A percentile compares a stretch with the other conserved stretches of the same genome.
Evolutionary conservation across 441 rosid genomes (phyloP).

Genomic region (Adansonia madagascariensis): DNA sequence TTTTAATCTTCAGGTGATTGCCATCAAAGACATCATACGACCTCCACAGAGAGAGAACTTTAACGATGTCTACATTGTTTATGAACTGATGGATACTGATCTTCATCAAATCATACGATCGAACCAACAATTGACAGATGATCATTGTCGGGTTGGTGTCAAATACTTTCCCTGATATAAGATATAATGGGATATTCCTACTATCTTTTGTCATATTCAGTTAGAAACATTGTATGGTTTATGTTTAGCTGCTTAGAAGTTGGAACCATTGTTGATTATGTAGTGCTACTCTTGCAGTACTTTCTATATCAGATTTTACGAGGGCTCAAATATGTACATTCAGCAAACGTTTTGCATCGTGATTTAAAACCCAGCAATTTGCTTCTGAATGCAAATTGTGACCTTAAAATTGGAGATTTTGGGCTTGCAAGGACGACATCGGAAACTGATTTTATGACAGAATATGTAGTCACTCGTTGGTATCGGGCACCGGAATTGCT

Average conservation of each 20-base stretch:
- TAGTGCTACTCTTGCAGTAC: conserved; percentile 60
- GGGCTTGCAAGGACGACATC: conserved; percentile 98
- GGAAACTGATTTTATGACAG: conserved; percentile 98
- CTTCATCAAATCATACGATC: conserved; percentile 32
- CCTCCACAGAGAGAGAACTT: conserved; percentile 85
- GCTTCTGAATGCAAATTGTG: conserved; percentile 86
- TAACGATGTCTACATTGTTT: conserved; percentile 89
- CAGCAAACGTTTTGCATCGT: conserved; percentile 92
- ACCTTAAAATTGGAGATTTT: conserved; percentile 93
- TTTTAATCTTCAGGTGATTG: conserved; percentile 56
- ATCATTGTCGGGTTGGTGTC: conserved; percentile 82
- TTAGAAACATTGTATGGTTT: not conserved
- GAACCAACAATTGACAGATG: conserved; percentile 69
- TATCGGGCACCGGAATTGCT: conserved; percentile 95
- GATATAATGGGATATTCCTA: conserved; percentile 14
- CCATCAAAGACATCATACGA: conserved; percentile 83
- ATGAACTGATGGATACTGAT: conserved; percentile 44
- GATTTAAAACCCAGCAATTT: conserved; percentile 96
- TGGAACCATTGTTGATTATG: conserved; percentile 25
- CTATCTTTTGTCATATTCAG: not conserved
- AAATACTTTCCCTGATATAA: conserved; percentile 15
- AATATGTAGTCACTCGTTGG: conserved; percentile 98
- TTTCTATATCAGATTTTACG: conserved; percentile 86
- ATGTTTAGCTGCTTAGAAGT: not conserved
- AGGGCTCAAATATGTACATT: conserved; percentile 93